Evolutionary conservation across 176 grass and related monocot species (phyloP).

Genomic region (Echinochloa phyllopogon): DNA sequence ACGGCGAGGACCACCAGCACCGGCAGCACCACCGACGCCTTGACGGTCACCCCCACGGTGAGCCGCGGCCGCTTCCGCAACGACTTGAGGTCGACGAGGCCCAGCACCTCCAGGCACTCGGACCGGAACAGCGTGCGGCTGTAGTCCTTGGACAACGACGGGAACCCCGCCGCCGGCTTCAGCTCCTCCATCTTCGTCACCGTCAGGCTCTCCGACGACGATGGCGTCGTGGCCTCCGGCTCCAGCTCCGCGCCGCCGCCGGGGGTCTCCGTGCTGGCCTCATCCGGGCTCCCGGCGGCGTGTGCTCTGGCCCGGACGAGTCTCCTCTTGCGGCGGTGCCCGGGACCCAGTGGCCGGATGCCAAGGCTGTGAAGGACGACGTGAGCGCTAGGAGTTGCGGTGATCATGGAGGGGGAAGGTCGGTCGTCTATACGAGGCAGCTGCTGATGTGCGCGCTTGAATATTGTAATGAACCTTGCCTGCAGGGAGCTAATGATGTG

Average conservation of each 20-base stretch:
- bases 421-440: background rate
- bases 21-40: slow-evolving; percentile 50
- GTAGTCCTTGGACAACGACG: slow-evolving; percentile 32
- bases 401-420: background rate
- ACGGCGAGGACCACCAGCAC: slow-evolving; percentile 51
- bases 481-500: background rate
- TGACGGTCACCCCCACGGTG: slow-evolving; percentile 53
- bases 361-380: background rate
- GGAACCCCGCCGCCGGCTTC: background rate
- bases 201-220: background rate
- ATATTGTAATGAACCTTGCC: background rate
- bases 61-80: slow-evolving; percentile 34
- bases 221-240: too few species aligned
- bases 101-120: slow-evolving; percentile 35
- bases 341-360: background rate
- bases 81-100: slow-evolving; percentile 47
- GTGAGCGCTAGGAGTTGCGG: background rate
- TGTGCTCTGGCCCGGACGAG: background rate
- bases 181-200: background rate
- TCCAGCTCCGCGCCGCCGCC: background rate
- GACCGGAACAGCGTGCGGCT: slow-evolving; percentile 41
- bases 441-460: background rate
- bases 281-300: background rate
- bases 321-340: background rate
- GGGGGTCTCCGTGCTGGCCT: background rate